Conservation (phyloP, 352 stramenopile genomes). For the Phytophthora colocasiae region DNA sequence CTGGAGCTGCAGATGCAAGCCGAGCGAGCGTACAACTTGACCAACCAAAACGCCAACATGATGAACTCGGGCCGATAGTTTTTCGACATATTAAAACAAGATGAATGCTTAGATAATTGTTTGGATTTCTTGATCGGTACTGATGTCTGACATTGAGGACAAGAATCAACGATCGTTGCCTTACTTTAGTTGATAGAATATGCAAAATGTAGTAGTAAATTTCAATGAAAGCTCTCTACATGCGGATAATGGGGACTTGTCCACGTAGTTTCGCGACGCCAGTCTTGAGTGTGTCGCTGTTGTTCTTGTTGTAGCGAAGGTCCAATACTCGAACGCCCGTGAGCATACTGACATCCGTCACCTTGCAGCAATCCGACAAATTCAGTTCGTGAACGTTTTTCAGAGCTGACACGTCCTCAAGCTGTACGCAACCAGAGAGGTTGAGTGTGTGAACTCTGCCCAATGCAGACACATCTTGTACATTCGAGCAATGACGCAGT, state of each 20-base stretch:
- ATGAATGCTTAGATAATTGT: conserved; percentile 14
- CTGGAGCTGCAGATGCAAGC: conserved; percentile 75
- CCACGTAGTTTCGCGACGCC: conserved; percentile 35
- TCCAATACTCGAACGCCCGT: conserved; percentile 62
- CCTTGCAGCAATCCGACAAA: conserved; percentile 59
- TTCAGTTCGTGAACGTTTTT: conserved; percentile 63
- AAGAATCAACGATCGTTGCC: too few relatives aligned
- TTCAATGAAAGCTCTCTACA: conserved; percentile 29
- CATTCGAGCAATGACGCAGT: conserved; percentile 60
- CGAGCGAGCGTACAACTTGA: conserved; percentile 71
- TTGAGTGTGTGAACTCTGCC: conserved; percentile 59
- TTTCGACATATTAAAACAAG: conserved; percentile 27
- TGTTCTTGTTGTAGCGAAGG: conserved; percentile 63
- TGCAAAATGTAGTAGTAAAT: too few relatives aligned
- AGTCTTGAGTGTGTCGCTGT: conserved; percentile 25
- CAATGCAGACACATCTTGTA: conserved; percentile 60
- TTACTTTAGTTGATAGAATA: too few relatives aligned
- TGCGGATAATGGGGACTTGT: conserved; percentile 35
- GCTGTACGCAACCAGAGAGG: conserved; percentile 57
- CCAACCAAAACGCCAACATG: conserved; percentile 76
- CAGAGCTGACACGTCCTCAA: conserved; percentile 57
- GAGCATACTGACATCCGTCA: conserved; percentile 65
- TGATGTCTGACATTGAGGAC: not conserved
- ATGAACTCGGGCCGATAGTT: conserved; percentile 45
- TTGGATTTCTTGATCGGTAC: not conserved